Base-by-base conservation (phyloP, 257 asterid genomes). In the Jacaranda mimosifolia region DNA sequence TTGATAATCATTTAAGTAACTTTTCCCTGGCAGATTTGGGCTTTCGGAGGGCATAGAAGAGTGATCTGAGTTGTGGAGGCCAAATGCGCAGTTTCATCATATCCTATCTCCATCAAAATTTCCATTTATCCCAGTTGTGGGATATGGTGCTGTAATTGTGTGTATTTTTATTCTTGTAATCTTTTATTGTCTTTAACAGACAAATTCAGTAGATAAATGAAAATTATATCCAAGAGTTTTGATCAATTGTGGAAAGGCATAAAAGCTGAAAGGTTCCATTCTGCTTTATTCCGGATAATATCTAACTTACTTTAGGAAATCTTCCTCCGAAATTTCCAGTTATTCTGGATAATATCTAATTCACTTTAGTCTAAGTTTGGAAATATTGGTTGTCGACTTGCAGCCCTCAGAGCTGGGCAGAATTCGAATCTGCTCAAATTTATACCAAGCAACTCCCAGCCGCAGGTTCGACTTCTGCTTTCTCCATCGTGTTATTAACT, bases 21-120 rank as follows among this genome's bases (percentile, higher is more conserved):
- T 80, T 76, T 55, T 9, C n/a, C 63, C 11, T 39, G 67, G 82
- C 97, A 94, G 98, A 94, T 94, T 81, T 94, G 98, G 98, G 98
- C 98, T 18, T 95, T 93, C 80, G 97, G 99, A 85, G 99, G 97
- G 82, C 86, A 93, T 77, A 83, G 98, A 80, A 93, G 77, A 81
- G 98, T 93, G 85, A 84, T 87, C 82, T 94, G 83, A 88, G 80
- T 59, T 42, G 65, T 51, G 76, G 69, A 77, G 64, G 52, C 75
- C 36, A 68, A 32, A 68, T 66, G 13, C 63, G 63, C 65, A 43
- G 57, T 35, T 43, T 62, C 58, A 21, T 59, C 55, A 7, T 62
- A 17, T 72, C 74, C 48, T 40, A 67, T 43, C 69, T 51, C 46
- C 74, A 26, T 68, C 46, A 13, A 73, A 79, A 65, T 83, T 53